A percentile compares a stretch with the other conserved stretches of the same genome.
Evolutionary conservation across 2,329 filamentous ascomycete genomes (phyloP).

Genomic region (Fusarium pininemorale): DNA sequence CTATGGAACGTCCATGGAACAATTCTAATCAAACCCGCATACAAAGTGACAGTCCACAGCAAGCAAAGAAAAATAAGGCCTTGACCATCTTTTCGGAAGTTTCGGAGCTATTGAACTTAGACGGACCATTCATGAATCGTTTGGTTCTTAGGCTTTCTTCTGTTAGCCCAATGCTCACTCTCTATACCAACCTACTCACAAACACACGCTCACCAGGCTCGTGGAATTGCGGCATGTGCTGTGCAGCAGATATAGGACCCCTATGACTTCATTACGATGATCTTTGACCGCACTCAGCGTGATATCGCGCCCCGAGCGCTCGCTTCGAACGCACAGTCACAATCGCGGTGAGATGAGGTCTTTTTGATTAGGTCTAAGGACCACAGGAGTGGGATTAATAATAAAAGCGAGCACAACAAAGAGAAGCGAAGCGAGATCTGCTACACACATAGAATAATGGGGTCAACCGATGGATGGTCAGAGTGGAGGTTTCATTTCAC

Average conservation of each 20-base stretch:
- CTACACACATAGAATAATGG: slow-evolving; percentile 12
- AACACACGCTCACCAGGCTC: neutral
- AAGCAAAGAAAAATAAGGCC: neutral
- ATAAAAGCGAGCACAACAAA: neutral
- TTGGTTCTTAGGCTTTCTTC: neutral
- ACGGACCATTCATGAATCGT: slow-evolving; percentile 14
- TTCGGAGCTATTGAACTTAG: slow-evolving; percentile 9
- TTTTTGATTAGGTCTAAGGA: slow-evolving; percentile 1
- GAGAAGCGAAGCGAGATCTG: slow-evolving; percentile 26
- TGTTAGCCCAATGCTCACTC: neutral
- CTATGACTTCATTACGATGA: slow-evolving; percentile 44
- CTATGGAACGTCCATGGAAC: slow-evolving; percentile 15
- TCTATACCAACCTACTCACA: neutral
- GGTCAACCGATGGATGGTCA: slow-evolving; percentile 9
- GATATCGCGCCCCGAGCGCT: slow-evolving; percentile 22
- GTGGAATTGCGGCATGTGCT: slow-evolving; percentile 9
- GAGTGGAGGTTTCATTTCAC: slow-evolving; percentile 35
- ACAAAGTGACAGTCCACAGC: neutral
- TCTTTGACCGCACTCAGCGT: slow-evolving; percentile 18
- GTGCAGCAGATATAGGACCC: slow-evolving; percentile 35
- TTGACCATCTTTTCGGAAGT: neutral
- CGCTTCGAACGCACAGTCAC: slow-evolving; percentile 36
- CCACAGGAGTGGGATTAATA: slow-evolving; percentile 27
- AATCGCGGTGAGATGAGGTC: slow-evolving; percentile 34
- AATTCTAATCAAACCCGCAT: slow-evolving; percentile 2